Conservation (phyloP, 495 filamentous ascomycete genomes). For the Ramalina peruviana region DNA sequence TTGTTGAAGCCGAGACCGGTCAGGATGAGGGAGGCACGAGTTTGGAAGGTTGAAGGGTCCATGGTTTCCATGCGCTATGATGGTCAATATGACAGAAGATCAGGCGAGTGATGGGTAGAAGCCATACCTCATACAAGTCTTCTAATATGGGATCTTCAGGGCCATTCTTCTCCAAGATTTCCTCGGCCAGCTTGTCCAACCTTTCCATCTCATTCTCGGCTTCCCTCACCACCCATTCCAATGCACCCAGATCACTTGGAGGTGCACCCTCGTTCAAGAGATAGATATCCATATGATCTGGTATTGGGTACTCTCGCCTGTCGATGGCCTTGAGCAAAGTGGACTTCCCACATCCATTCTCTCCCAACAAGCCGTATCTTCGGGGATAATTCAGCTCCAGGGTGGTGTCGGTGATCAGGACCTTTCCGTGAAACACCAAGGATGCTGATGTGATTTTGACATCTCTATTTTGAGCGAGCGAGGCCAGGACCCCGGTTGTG, state of each 20-base stretch:
- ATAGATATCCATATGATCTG: slow-evolving; percentile 96
- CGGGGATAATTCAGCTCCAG: slow-evolving; percentile 88
- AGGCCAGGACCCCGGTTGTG: slow-evolving; percentile 91
- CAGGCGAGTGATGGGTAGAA: neutral
- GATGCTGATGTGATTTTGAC: slow-evolving; percentile 92
- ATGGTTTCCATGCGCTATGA: slow-evolving; percentile 89
- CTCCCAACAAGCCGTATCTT: slow-evolving; percentile 86
- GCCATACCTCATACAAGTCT: slow-evolving; percentile 86
- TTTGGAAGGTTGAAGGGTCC: slow-evolving; percentile 99
- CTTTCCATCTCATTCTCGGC: slow-evolving; percentile 85
- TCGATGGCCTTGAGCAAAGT: slow-evolving; percentile 91
- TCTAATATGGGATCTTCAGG: slow-evolving; percentile 84
- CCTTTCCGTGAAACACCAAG: slow-evolving; percentile 92
- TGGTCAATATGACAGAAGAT: slow-evolving; percentile 19
- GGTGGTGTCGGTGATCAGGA: slow-evolving; percentile 83
- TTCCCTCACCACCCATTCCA: slow-evolving; percentile 95
- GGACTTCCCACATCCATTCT: slow-evolving; percentile 99
- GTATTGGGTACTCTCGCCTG: slow-evolving; percentile 85
- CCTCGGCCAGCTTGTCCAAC: slow-evolving; percentile 78
- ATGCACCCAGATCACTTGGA: slow-evolving; percentile 69
- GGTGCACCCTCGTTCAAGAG: slow-evolving; percentile 97
- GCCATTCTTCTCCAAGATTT: slow-evolving; percentile 79
- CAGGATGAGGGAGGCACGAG: slow-evolving; percentile 88
- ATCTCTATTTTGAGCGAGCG: slow-evolving; percentile 68
- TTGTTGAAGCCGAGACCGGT: slow-evolving; percentile 99